phyloP scores from a whole-genome alignment of 164 flowering plant species.

The Vitis cinerea region DNA sequence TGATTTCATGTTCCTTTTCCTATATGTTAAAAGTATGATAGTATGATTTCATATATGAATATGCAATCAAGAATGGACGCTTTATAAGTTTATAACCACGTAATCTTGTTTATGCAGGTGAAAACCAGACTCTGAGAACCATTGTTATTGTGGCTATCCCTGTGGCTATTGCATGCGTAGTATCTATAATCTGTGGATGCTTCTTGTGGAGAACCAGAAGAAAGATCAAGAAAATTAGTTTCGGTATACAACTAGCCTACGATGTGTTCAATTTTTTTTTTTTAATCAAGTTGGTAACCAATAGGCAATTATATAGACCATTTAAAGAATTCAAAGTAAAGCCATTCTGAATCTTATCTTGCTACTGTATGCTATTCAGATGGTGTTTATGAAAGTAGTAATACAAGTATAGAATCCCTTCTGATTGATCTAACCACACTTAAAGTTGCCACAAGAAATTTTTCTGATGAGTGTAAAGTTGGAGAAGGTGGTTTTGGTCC shows the following conservation, averaged over 20 bases:
- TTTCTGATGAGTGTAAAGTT: constrained; percentile 13
- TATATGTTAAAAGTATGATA: not conserved
- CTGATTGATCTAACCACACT: constrained; percentile 10
- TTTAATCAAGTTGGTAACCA: too few relatives aligned
- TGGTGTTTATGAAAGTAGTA: constrained; percentile 1
- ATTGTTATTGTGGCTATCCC: constrained; percentile 4
- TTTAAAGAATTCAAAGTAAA: too few relatives aligned
- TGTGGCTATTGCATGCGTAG: not conserved
- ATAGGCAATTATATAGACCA: too few relatives aligned
- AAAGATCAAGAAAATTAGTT: constrained; percentile 6
- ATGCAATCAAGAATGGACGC: too few relatives aligned
- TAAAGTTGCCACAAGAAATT: constrained; percentile 17
- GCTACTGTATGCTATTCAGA: not conserved
- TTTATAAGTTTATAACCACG: too few relatives aligned
- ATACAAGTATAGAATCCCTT: constrained; percentile 8
- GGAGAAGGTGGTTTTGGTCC: constrained; percentile 32
- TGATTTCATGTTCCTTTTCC: not conserved
- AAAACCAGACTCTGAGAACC: not conserved
- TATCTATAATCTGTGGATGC: constrained; percentile 7
- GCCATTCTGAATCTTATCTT: too few relatives aligned
- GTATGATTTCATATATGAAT: too few relatives aligned
- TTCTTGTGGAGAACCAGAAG: constrained; percentile 19
- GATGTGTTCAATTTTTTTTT: not conserved
- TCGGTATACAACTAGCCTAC: not conserved
- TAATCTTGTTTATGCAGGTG: constrained; percentile 4